Base-by-base conservation (phyloP, 257 asterid species). In the Orobanche coerulescens region DNA sequence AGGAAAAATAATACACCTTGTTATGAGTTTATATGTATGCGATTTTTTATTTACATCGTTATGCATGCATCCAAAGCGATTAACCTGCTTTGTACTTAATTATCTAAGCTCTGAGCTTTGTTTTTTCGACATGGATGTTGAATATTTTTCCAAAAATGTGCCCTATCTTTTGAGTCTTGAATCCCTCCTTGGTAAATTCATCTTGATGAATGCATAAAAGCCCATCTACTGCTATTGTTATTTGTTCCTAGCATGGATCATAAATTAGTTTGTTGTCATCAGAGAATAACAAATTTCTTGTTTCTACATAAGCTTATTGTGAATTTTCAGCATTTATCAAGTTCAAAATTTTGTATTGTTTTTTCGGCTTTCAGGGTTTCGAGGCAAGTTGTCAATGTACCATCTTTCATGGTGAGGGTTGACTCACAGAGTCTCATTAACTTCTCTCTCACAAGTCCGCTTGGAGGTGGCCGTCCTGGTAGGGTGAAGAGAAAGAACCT, bases 391-490 rank as follows among this genome's bases (percentile, higher is more conserved):
- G 88, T 79, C 16, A 82, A 82, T 6, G 88, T 79, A 0, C 74
- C 83, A 1, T 82, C 80, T 1, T 82, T 79, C 63, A 58, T 79
- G 74, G 88, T 82, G 69, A 70, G 81, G 28, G 63, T 82, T 2
- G 86, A 82, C 60, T 82, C 90, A 10, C 86, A 79, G 70, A 82
- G 79, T 67, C 84, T 77, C 51, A 77, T 79, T 4, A 81, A 79
- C 55, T 82, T 82, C 75, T 82, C 88, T 6, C 79, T 82, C 36
- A 79, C 81, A 30, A 79, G 88, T 33, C 88, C 89, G 0, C 75
- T 82, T 12, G 85, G 83, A 20, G 88, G 80, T 42, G 88, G 88
- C 12, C 85, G 83, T 19, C 81, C 80, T 3, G 79, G 83, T 1
- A 67, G 84, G 70, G 85, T 79, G 75, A 79, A 79, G 85, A 34